phyloP scores from a whole-genome alignment of 2,329 filamentous ascomycete species.

The Myotisia sp. region DNA sequence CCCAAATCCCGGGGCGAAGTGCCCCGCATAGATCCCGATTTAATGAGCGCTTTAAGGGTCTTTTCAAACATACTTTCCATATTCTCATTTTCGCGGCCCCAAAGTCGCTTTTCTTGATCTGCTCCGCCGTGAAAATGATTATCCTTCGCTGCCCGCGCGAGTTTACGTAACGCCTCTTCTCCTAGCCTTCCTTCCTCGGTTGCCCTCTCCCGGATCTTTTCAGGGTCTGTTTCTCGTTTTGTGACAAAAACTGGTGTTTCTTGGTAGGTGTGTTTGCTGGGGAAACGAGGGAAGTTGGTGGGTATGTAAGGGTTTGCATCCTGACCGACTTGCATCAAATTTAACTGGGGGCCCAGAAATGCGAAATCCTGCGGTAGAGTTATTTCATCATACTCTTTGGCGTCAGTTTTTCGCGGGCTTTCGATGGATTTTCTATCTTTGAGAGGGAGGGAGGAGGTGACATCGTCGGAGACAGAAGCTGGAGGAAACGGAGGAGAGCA shows the following conservation, averaged over 20 bases:
- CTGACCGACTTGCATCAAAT: slow-evolving; percentile 30
- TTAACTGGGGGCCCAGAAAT: slow-evolving; percentile 40
- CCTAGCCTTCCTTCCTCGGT: slow-evolving; percentile 52
- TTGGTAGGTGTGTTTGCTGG: slow-evolving; percentile 51
- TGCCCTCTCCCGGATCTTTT: slow-evolving; percentile 46
- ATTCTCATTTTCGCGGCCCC: slow-evolving; percentile 25
- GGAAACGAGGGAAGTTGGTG: slow-evolving; percentile 46
- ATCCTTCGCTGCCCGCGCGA: slow-evolving; percentile 38
- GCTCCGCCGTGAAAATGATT: slow-evolving; percentile 29
- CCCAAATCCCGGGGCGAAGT: slow-evolving; percentile 27
- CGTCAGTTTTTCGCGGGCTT: slow-evolving; percentile 29
- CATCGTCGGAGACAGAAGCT: slow-evolving; percentile 9
- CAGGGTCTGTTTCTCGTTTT: slow-evolving; percentile 44
- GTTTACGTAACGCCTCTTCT: slow-evolving; percentile 49
- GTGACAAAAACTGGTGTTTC: slow-evolving; percentile 43
- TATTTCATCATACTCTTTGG: slow-evolving; percentile 14
- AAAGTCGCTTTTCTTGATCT: slow-evolving; percentile 25
- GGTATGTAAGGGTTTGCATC: slow-evolving; percentile 43
- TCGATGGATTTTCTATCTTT: slow-evolving; percentile 25
- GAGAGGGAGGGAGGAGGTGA: slow-evolving; percentile 25
- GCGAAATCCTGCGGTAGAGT: slow-evolving; percentile 21
- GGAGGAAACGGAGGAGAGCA: slow-evolving; percentile 10
- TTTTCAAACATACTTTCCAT: slow-evolving; percentile 43
- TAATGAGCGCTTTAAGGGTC: slow-evolving; percentile 38
- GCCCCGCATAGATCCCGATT: slow-evolving; percentile 21